A percentile compares a stretch with the other conserved stretches of the same genome.
phyloP scores from a whole-genome alignment of 176 grass and related monocot genomes.

The Carex kokanica region DNA sequence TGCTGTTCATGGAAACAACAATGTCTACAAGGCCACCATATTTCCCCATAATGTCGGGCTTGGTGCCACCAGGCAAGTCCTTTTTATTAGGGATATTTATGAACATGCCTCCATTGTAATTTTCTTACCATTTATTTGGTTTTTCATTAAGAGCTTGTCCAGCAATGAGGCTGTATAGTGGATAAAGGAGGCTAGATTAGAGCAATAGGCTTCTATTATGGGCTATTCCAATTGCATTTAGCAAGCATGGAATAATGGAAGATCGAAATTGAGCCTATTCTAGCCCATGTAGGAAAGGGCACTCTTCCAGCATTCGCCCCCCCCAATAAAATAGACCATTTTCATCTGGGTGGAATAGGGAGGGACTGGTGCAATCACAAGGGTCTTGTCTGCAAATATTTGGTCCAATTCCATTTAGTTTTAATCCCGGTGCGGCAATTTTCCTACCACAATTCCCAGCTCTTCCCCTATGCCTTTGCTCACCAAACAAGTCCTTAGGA shows the following conservation, averaged over 20 bases:
- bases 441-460: background rate
- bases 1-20: conserved; percentile 97
- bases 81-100: conserved; percentile 7
- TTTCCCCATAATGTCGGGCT: conserved; percentile 96
- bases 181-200: background rate
- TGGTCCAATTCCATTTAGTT: background rate
- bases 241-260: background rate
- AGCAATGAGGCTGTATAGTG: background rate
- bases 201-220: background rate
- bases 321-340: background rate
- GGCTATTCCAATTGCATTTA: background rate
- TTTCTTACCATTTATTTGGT: background rate
- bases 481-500: background rate
- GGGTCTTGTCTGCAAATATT: background rate
- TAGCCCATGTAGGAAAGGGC: too few species aligned
- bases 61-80: conserved; percentile 86
- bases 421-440: background rate
- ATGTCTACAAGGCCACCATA: conserved; percentile 92
- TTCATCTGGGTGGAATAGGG: background rate
- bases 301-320: too few species aligned
- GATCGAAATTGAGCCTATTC: background rate
- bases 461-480: background rate
- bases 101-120: background rate
- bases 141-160: background rate
- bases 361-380: background rate